These are phyloP conservation scores for Raffaelea arxii DNA, from an alignment of 2,329 filamentous ascomycete species.

Conservation along the genomic window DNA sequence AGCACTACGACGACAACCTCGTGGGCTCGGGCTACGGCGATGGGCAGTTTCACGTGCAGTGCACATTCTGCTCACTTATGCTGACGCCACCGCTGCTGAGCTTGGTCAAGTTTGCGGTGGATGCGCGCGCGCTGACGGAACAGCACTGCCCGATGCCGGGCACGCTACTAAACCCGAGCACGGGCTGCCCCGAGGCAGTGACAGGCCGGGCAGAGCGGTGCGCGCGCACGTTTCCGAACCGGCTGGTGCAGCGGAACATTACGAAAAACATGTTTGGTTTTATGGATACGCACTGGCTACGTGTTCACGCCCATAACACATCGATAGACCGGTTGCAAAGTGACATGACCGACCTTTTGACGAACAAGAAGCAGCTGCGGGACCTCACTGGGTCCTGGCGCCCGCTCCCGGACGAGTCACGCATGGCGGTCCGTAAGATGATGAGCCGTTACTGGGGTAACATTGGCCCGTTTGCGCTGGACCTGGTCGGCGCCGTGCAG, in stretches of 20 bases:
- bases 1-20: slow-evolving; percentile 14
- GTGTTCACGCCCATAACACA: background rate
- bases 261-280: slow-evolving; percentile 30
- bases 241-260: slow-evolving; percentile 38
- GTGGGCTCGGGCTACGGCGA: slow-evolving; percentile 53
- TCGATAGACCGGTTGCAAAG: slow-evolving; percentile 42
- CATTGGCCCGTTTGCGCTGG: slow-evolving; percentile 51
- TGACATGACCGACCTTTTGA: slow-evolving; percentile 37
- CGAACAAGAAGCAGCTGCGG: slow-evolving; percentile 17
- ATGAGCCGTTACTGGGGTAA: slow-evolving; percentile 65
- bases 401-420: slow-evolving; percentile 16
- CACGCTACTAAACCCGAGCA: slow-evolving; percentile 47
- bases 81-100: slow-evolving; percentile 50
- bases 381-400: background rate
- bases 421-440: slow-evolving; percentile 50
- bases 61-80: slow-evolving; percentile 36
- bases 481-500: slow-evolving; percentile 55
- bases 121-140: slow-evolving; percentile 38
- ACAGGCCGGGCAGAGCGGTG: slow-evolving; percentile 8
- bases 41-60: slow-evolving; percentile 38
- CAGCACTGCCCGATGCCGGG: slow-evolving; percentile 52
- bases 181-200: slow-evolving; percentile 37
- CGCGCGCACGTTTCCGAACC: slow-evolving; percentile 45
- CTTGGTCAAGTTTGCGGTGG: slow-evolving; percentile 49
- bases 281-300: slow-evolving; percentile 17